Conservation (phyloP, 179 eudicot genomes). For the Beta corolliflora region DNA sequence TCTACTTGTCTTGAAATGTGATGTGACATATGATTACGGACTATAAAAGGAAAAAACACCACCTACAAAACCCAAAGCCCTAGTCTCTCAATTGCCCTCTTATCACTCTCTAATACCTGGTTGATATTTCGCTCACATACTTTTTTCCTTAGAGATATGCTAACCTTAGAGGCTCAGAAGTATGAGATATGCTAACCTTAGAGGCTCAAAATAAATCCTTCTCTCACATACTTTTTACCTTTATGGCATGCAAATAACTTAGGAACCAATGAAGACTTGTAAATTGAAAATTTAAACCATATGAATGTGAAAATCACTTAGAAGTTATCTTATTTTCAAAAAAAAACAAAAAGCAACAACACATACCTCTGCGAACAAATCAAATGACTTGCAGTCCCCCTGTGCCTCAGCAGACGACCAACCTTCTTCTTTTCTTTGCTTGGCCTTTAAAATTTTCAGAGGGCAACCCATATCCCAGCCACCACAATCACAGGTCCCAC, state of each 20-base stretch:
- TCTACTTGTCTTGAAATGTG: too few relatives aligned
- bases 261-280: neutral
- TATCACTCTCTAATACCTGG: too few relatives aligned
- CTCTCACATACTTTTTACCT: neutral
- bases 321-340: too few relatives aligned
- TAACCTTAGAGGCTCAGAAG: too few relatives aligned
- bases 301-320: neutral
- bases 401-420: constrained; percentile 31
- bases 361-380: constrained; percentile 60
- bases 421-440: constrained; percentile 36
- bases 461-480: constrained; percentile 97
- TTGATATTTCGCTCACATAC: too few relatives aligned
- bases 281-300: too few relatives aligned
- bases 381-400: constrained; percentile 56
- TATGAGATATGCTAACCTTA: too few relatives aligned
- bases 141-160: too few relatives aligned
- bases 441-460: constrained; percentile 49
- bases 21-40: too few relatives aligned
- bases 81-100: too few relatives aligned
- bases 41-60: too few relatives aligned
- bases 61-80: too few relatives aligned
- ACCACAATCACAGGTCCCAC: constrained; percentile 77
- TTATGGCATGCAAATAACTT: neutral
- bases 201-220: neutral
- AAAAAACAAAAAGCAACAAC: neutral